Evolutionary conservation across 345 rosid genomes (phyloP), one percentile per base, ranked within the genome.

Genomic region (Citrus cavaleriei): DNA sequence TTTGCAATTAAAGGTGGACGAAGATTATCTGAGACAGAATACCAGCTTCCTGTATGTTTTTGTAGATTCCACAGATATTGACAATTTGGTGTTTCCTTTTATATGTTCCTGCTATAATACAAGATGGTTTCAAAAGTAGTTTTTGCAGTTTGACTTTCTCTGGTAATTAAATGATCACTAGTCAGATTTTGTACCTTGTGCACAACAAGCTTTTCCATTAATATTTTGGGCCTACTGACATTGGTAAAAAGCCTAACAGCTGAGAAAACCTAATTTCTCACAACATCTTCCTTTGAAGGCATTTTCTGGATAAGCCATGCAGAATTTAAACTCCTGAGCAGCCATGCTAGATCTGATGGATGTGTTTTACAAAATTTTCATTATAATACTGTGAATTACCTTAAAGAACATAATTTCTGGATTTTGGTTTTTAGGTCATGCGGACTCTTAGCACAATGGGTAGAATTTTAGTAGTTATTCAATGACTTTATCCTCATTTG

Each of bases 1-100:
- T 95, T 95, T 87, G 91, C 98, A 24, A 90, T 95, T 70, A 89
- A 84, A 89, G 99, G 99, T 65, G 97, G 93, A 49, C 91, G 98
- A 21, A 85, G 83, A 65, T 81, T 93, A n/a, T 95, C 98, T 78
- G 93, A 90, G 68, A 79, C 87, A 19, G 98, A 93, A 83, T 93
- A 95, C 78, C 99, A 95, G 88, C 89, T 94, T 78, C 99, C 99
- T 76, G 99, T 95, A 95, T 70, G 93, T 19, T 79, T 35, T 35
- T 27, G 24, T 80, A 38, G 63, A 46, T 59, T 68, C 68, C 54
- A 21, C 46, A 27, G 70, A 19, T 30, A 51, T 61, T 57, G 10
- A 69, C 68, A 42, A 19, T 40, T 78, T 63, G 76, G n/a, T 82
- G 19, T 73, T 67, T 10, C 21, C 12, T 65, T 10, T 49, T 54